Percentiles rank a stretch among this genome's conserved stretches.
phyloP scores from a whole-genome alignment of 148 eudicot genomes.

The Spergularia bocconei region DNA sequence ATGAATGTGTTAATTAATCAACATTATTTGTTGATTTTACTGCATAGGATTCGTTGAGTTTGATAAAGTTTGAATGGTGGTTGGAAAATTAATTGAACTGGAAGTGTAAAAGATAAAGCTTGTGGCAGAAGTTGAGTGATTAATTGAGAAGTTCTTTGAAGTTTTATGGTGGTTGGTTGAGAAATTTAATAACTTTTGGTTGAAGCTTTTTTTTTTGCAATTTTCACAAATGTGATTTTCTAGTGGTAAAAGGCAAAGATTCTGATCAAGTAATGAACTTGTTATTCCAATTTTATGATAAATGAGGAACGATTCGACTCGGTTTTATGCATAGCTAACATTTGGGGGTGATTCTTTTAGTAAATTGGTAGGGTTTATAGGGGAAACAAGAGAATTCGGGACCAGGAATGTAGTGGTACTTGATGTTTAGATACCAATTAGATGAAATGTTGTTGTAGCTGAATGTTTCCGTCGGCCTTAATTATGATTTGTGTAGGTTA shows the following conservation, averaged over 20 bases:
- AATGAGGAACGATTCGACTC: too few species aligned
- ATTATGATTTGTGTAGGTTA: background rate
- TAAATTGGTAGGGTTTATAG: too few species aligned
- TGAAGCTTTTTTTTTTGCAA: too few species aligned
- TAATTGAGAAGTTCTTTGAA: background rate
- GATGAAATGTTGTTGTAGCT: background rate
- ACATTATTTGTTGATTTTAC: background rate
- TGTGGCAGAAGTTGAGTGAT: background rate
- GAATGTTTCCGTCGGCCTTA: background rate
- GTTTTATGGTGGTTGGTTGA: constrained; percentile 18
- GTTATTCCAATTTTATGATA: too few species aligned
- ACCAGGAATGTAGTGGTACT: background rate
- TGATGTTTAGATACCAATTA: background rate
- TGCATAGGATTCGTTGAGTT: background rate
- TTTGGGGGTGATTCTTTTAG: too few species aligned
- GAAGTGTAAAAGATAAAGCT: too few species aligned
- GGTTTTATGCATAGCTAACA: too few species aligned
- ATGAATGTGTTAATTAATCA: background rate
- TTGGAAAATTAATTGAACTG: too few species aligned
- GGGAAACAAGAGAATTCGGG: background rate
- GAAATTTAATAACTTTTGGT: constrained; percentile 1
- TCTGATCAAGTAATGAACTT: too few species aligned
- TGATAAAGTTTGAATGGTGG: too few species aligned
- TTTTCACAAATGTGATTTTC: too few species aligned
- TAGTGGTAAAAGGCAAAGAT: too few species aligned